Base-by-base conservation (phyloP, 148 eudicot species). In the Silene latifolia region DNA sequence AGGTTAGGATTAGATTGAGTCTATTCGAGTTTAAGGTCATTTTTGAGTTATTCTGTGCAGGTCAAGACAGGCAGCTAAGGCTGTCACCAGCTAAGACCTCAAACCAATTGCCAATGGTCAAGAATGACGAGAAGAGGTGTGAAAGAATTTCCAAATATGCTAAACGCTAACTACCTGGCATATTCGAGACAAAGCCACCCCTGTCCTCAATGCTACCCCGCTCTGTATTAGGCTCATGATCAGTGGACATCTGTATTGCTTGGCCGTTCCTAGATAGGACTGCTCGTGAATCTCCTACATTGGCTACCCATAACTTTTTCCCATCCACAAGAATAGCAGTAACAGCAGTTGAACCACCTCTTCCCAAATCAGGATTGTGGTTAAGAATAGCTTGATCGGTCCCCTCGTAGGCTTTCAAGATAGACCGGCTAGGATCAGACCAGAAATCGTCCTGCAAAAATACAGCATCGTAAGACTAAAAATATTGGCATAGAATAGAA, bases 311-410 rank as follows among this genome's bases (percentile, higher is more conserved):
- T 65, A 91, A 74, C 64, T 81, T 83, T 73, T 65, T 77, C 20
- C 97, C 91, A 65, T 91, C 81, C 51, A 91, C 85, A 61, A 91
- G 88, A 77, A 91, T 85, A 60, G 97, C 93, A 24, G 93, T 91
- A 58, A 91, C 97, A 59, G 97, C 97, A 71, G 97, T 91, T 64
- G 97, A 91, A 54, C 97, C 97, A 76, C 97, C 97, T 83, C 90
- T 82, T 69, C 97, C 97, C 70, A 91, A 79, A 74, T 91, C 91
- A 12, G 92, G 91, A 79, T 72, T 89, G 78, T 89, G 89, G 10
- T 85, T 79, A 61, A 91, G 88, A 77, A 91, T 89, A 20, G 87
- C 89, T 72, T 88, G 88, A 76, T 91, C 97, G 25, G 97, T 91
- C 63, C 84, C 86, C 74, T 86, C 90, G 82, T 91, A 91, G 13